A percentile compares a stretch with the other conserved stretches of the same genome.
phyloP scores from a whole-genome alignment of 768 basidiomycete genomes.

The Omphalotus guepiniiformis region DNA sequence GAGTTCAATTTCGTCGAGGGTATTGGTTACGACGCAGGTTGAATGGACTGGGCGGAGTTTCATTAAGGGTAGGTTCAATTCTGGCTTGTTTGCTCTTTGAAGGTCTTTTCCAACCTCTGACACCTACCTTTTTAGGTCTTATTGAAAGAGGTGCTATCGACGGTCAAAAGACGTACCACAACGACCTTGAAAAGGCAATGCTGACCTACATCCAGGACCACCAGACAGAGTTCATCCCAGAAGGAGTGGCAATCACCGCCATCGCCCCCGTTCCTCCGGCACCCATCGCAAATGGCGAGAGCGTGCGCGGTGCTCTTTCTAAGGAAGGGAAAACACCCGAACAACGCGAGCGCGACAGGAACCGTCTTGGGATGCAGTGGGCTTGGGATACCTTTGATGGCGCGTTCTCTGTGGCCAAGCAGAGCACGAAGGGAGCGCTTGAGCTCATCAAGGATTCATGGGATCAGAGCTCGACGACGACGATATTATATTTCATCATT shows the following conservation, averaged over 20 bases:
- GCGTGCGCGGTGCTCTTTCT: constrained; percentile 16
- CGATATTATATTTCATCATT: constrained; percentile 72
- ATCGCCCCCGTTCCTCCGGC: constrained; percentile 15
- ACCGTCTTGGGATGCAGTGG: constrained; percentile 77
- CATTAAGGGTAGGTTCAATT: constrained; percentile 71
- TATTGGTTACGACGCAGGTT: constrained; percentile 86
- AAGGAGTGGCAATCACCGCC: constrained; percentile 43
- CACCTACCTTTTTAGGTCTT: constrained; percentile 66
- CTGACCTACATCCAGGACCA: constrained; percentile 86
- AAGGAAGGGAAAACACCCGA: constrained; percentile 37
- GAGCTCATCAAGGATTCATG: constrained; percentile 70
- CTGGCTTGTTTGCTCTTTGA: too few relatives aligned
- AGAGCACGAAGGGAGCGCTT: constrained; percentile 66
- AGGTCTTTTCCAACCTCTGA: background rate
- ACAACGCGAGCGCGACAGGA: constrained; percentile 63
- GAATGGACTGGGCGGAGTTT: constrained; percentile 98
- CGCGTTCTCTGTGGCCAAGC: constrained; percentile 63
- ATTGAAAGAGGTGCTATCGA: constrained; percentile 91
- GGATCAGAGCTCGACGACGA: constrained; percentile 71
- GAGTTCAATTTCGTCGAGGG: constrained; percentile 64
- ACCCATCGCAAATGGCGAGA: constrained; percentile 7
- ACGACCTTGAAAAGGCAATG: constrained; percentile 81
- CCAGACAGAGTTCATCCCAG: constrained; percentile 83
- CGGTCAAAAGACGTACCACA: constrained; percentile 86
- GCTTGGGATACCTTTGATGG: constrained; percentile 85